Percentiles rank a stretch among this genome's conserved stretches.
phyloP scores from a whole-genome alignment of 2,329 filamentous ascomycete genomes.

The Colletotrichum liriopes region DNA sequence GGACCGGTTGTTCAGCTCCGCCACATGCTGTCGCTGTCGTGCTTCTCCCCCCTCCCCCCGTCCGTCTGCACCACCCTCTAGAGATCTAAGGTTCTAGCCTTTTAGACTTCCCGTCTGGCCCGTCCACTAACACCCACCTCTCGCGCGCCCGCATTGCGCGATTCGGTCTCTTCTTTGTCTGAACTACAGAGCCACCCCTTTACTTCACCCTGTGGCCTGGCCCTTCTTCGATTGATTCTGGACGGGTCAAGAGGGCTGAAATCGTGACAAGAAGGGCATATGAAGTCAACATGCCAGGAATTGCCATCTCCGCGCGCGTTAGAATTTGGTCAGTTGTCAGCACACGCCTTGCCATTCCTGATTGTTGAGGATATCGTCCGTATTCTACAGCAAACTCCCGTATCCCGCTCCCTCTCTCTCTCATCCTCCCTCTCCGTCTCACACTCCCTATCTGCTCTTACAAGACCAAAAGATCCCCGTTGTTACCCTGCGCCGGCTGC shows the following conservation, averaged over 20 bases:
- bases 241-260: neutral
- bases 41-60: too few species aligned
- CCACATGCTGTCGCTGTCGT: neutral
- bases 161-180: slow-evolving; percentile 24
- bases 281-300: neutral
- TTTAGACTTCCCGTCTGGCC: slow-evolving; percentile 34
- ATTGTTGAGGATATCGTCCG: slow-evolving; percentile 28
- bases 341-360: slow-evolving; percentile 21
- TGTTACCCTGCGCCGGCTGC: slow-evolving; percentile 77
- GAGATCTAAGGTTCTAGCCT: slow-evolving; percentile 7
- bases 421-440: neutral
- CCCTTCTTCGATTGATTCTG: neutral
- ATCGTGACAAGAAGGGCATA: neutral
- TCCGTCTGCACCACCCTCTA: neutral
- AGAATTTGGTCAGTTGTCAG: neutral
- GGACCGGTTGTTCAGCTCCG: neutral
- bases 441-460: slow-evolving; percentile 53
- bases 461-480: slow-evolving; percentile 80
- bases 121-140: neutral
- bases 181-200: slow-evolving; percentile 8
- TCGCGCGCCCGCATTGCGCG: slow-evolving; percentile 13
- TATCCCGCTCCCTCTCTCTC: neutral
- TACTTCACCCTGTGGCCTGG: neutral
- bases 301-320: neutral
- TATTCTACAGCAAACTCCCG: slow-evolving; percentile 32